Conservation (phyloP, 2,329 filamentous ascomycete species). For the Drechslera avenae region DNA sequence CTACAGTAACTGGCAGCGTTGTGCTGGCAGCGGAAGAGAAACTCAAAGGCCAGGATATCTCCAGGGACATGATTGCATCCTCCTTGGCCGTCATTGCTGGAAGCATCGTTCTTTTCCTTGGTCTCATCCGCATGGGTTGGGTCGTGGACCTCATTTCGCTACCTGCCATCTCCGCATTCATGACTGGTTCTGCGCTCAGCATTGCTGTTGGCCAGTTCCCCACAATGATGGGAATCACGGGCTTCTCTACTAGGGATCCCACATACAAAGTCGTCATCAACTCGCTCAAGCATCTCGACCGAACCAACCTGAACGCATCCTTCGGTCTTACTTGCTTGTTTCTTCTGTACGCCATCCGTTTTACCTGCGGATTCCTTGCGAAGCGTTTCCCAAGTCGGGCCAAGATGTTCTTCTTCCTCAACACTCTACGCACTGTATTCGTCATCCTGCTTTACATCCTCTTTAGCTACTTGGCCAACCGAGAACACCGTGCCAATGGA, state of each 20-base stretch:
- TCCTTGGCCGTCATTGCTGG: conserved; percentile 80
- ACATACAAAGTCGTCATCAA: conserved; percentile 89
- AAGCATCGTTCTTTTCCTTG: conserved; percentile 78
- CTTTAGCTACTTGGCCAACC: conserved; percentile 85
- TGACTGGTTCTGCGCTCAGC: conserved; percentile 94
- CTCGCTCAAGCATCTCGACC: conserved; percentile 70
- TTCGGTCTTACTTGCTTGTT: conserved; percentile 82
- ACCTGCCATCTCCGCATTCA: conserved; percentile 90
- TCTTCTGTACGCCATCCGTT: conserved; percentile 74
- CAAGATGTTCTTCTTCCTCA: conserved; percentile 85
- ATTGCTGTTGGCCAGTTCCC: conserved; percentile 86
- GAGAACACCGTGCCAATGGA: conserved; percentile 49
- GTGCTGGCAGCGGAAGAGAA: conserved; percentile 64
- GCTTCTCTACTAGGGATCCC: conserved; percentile 73
- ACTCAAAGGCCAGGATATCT: conserved; percentile 42
- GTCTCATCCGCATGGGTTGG: conserved; percentile 81
- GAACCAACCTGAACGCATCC: conserved; percentile 73
- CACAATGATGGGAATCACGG: conserved; percentile 76
- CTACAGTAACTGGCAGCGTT: conserved; percentile 83
- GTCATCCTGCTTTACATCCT: conserved; percentile 91
- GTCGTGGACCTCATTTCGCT: conserved; percentile 94
- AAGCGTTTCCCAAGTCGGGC: conserved; percentile 70
- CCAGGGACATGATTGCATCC: conserved; percentile 52
- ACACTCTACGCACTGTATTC: conserved; percentile 87
- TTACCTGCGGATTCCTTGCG: conserved; percentile 65